Evolutionary conservation across 2,329 filamentous ascomycete genomes (phyloP).

Genomic region (Ceratocystis ficicola): DNA sequence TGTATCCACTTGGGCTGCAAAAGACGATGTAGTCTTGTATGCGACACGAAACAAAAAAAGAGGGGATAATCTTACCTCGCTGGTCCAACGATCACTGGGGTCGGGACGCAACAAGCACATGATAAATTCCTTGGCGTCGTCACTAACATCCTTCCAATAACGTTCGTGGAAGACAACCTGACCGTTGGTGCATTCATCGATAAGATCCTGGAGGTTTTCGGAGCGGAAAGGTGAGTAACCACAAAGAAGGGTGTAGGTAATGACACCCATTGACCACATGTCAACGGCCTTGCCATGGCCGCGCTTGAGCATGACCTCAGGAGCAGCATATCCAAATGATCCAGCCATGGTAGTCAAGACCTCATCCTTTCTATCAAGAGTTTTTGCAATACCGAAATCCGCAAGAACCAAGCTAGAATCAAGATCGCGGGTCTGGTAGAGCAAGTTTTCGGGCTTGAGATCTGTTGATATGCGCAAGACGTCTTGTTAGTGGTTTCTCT

Average conservation of each 20-base stretch:
- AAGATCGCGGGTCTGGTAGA: conserved; percentile 69
- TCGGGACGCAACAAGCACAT: conserved; percentile 64
- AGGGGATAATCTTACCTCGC: conserved; percentile 43
- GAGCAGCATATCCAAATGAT: conserved; percentile 93
- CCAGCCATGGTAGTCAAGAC: conserved; percentile 97
- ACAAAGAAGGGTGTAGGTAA: conserved; percentile 94
- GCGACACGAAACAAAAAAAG: background rate
- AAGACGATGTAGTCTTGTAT: background rate
- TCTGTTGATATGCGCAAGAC: conserved; percentile 57
- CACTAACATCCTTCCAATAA: conserved; percentile 96
- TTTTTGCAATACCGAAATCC: conserved; percentile 98
- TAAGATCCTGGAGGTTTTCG: conserved; percentile 82
- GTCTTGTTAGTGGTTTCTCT: too few species aligned
- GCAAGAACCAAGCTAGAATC: conserved; percentile 83
- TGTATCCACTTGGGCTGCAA: background rate
- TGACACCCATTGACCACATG: conserved; percentile 98
- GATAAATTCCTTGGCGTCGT: conserved; percentile 94
- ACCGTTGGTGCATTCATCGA: conserved; percentile 79
- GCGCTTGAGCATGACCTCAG: conserved; percentile 95
- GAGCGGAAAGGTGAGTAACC: conserved; percentile 97
- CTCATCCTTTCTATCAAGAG: conserved; percentile 80
- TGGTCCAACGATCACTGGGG: conserved; percentile 63
- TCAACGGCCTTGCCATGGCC: conserved; percentile 97
- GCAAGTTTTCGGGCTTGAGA: conserved; percentile 92
- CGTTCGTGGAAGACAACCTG: conserved; percentile 90